Percentiles rank a stretch among this genome's conserved stretches.
These are phyloP conservation scores for Neurospora intermedia DNA, from an alignment of 495 filamentous ascomycete species.

Conservation along the genomic window DNA sequence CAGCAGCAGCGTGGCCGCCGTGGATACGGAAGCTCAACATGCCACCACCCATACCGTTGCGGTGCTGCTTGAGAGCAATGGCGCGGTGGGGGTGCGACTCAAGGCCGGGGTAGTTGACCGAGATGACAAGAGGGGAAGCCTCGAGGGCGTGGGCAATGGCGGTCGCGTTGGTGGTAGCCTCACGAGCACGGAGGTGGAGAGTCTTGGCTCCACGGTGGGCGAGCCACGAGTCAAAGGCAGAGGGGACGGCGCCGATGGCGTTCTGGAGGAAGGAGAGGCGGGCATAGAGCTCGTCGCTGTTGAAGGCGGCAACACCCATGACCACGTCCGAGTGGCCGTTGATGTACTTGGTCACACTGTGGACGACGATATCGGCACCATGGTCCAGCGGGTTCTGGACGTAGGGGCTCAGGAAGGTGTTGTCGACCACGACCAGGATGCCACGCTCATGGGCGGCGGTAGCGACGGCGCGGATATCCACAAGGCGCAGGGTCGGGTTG, in stretches of 20 bases:
- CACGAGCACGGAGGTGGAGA: constrained; percentile 79
- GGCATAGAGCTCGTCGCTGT: constrained; percentile 63
- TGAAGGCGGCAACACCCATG: constrained; percentile 97
- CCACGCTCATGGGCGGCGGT: constrained; percentile 75
- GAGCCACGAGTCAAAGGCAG: constrained; percentile 95
- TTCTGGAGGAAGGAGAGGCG: constrained; percentile 89
- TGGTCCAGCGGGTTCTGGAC: constrained; percentile 91
- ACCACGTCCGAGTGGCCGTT: constrained; percentile 97
- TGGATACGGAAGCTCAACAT: constrained; percentile 95
- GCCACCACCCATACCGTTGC: constrained; percentile 88
- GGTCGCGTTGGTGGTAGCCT: constrained; percentile 73
- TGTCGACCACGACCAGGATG: constrained; percentile 93
- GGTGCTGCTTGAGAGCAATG: constrained; percentile 83
- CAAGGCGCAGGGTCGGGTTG: constrained; percentile 85
- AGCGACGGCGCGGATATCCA: constrained; percentile 81
- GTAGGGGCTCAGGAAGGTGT: constrained; percentile 95
- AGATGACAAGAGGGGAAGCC: constrained; percentile 65
- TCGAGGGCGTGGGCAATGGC: constrained; percentile 68
- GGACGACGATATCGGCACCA: constrained; percentile 95
- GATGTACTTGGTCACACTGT: constrained; percentile 99
- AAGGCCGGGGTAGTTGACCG: constrained; percentile 91
- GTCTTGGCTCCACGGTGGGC: constrained; percentile 98
- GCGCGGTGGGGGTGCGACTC: constrained; percentile 74
- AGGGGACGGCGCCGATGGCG: constrained; percentile 90
- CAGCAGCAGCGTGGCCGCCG: constrained; percentile 77